These are phyloP conservation scores for Teunomyces lycoperdinae DNA, from an alignment of 805 yeast species.

Conservation along the genomic window DNA sequence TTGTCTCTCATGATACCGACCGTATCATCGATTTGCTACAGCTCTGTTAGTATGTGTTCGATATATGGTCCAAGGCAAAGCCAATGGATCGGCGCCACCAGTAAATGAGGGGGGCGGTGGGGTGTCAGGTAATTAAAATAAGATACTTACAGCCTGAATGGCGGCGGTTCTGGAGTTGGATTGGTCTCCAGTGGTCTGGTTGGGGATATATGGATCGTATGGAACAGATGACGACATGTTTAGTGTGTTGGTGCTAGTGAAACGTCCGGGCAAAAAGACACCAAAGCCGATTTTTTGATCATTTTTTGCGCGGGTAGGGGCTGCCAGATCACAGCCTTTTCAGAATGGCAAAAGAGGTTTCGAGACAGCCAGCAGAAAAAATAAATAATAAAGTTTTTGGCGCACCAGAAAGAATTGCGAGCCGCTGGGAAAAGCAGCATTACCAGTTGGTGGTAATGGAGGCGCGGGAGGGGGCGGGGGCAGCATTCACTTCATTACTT, in stretches of 20 bases:
- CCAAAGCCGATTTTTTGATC: conserved; percentile 1
- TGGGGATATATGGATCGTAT: conserved; percentile 81
- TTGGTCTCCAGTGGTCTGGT: conserved; percentile 52
- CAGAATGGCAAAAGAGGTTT: not conserved
- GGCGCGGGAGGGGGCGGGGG: too few species aligned
- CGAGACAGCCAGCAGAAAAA: not conserved
- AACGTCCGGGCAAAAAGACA: not conserved
- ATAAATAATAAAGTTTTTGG: not conserved
- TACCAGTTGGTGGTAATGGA: too few species aligned
- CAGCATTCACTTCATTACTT: too few species aligned
- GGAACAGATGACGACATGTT: conserved; percentile 76
- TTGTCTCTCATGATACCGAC: conserved; percentile 98
- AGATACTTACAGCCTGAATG: conserved; percentile 66
- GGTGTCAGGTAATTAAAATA: not conserved
- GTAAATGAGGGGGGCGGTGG: not conserved
- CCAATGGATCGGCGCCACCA: too few species aligned
- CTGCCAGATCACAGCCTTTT: not conserved
- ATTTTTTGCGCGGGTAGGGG: conserved; percentile 4
- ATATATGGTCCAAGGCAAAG: too few species aligned
- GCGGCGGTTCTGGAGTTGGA: conserved; percentile 68
- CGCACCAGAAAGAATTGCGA: not conserved
- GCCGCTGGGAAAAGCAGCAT: too few species aligned
- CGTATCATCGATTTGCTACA: conserved; percentile 84
- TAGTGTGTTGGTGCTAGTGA: not conserved
- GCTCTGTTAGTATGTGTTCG: conserved; percentile 21